A percentile compares a stretch with the other conserved stretches of the same genome.
phyloP scores from a whole-genome alignment of 2,329 filamentous ascomycete genomes.

The Sporothrix humicola region DNA sequence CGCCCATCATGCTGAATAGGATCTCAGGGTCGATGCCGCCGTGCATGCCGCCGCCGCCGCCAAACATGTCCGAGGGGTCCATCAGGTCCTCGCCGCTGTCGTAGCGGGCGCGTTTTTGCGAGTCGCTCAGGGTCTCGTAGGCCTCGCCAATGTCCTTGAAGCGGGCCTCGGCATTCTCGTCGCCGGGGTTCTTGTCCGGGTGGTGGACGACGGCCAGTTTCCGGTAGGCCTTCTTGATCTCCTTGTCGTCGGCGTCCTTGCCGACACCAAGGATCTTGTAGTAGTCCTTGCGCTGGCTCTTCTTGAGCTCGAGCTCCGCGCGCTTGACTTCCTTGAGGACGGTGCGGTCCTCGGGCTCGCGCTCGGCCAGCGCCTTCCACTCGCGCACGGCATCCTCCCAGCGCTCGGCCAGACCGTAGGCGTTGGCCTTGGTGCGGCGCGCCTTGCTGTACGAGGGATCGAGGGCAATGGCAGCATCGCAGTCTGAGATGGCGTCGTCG shows the following conservation, averaged over 20 bases:
- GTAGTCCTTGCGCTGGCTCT: conserved; percentile 96
- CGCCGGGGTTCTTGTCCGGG: conserved; percentile 95
- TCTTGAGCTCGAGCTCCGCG: conserved; percentile 95
- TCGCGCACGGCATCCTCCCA: conserved; percentile 93
- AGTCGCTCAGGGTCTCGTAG: conserved; percentile 92
- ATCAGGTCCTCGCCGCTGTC: conserved; percentile 92
- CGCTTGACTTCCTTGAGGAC: conserved; percentile 85
- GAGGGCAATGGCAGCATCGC: conserved; percentile 79
- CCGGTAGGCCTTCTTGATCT: conserved; percentile 97
- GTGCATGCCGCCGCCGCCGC: conserved; percentile 67
- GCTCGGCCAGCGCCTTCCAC: conserved; percentile 83
- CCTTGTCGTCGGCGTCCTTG: conserved; percentile 80
- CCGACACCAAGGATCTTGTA: conserved; percentile 94
- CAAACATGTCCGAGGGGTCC: conserved; percentile 86
- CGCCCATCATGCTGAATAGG: conserved; percentile 83
- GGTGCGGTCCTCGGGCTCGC: conserved; percentile 78
- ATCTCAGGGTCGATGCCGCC: conserved; percentile 77
- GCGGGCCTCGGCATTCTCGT: conserved; percentile 80
- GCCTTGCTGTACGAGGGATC: conserved; percentile 89
- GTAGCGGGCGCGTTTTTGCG: conserved; percentile 89
- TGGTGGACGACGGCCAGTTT: conserved; percentile 94
- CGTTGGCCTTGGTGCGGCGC: conserved; percentile 91
- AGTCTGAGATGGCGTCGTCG: conserved; percentile 80
- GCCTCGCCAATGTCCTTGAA: conserved; percentile 99
- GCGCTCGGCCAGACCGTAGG: conserved; percentile 79